These are phyloP conservation scores for Lindgomyces ingoldianus DNA, from an alignment of 495 filamentous ascomycete species.

Conservation along the genomic window DNA sequence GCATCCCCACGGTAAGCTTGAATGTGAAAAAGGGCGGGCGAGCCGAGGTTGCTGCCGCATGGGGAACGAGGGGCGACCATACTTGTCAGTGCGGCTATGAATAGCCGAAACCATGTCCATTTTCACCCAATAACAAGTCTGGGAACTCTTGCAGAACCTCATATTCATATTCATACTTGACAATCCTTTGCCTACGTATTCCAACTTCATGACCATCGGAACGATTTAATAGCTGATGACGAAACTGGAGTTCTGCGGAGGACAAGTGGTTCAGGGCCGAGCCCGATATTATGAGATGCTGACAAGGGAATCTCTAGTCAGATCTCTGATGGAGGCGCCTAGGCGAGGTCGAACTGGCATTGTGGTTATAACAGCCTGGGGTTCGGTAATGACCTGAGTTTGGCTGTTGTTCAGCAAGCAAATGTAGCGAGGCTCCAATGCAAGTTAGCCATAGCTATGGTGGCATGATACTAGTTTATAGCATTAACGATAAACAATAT, in stretches of 20 bases:
- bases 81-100: conserved; percentile 10
- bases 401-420: too few species aligned
- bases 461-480: too few species aligned
- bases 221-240: neutral
- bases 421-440: too few species aligned
- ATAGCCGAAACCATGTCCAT: conserved; percentile 3
- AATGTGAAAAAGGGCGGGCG: conserved; percentile 26
- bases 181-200: neutral
- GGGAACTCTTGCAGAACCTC: neutral
- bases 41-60: conserved; percentile 30
- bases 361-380: too few species aligned
- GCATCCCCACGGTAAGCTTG: conserved; percentile 2
- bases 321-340: too few species aligned
- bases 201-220: neutral
- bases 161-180: neutral
- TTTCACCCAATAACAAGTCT: neutral
- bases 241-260: neutral
- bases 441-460: too few species aligned
- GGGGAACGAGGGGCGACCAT: conserved; percentile 15
- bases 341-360: too few species aligned
- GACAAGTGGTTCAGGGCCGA: neutral
- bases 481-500: too few species aligned
- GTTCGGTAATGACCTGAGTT: too few species aligned
- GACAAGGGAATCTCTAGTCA: conserved; percentile 19
- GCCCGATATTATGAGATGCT: neutral